Evolutionary conservation across 192 early-diverging fungal genomes (phyloP).

Genomic region (Coemansia asiatica): DNA sequence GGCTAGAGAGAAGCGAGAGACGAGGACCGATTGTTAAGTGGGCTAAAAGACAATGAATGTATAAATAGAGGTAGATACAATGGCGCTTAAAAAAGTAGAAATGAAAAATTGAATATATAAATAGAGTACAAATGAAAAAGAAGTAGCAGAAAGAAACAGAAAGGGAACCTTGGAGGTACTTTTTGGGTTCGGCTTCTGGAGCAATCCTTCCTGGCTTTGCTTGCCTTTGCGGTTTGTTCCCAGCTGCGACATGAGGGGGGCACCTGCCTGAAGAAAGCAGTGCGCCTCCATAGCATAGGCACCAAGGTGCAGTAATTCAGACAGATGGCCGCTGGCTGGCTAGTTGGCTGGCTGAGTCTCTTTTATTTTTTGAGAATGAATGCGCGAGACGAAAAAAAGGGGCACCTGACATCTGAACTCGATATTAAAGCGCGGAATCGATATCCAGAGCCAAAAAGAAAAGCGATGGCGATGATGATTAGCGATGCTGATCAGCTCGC

Average conservation of each 20-base stretch:
- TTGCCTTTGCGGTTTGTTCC: not conserved
- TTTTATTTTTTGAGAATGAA: not conserved
- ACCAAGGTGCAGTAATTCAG: not conserved
- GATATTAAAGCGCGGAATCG: not conserved
- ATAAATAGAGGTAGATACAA: too few relatives aligned
- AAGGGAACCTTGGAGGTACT: too few relatives aligned
- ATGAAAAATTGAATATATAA: too few relatives aligned
- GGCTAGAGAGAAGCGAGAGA: not conserved
- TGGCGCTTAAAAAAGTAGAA: too few relatives aligned
- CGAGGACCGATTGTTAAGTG: not conserved
- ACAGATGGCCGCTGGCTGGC: too few relatives aligned
- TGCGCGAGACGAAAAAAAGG: not conserved
- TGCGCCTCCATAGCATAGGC: not conserved
- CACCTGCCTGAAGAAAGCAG: not conserved
- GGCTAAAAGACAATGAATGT: not conserved
- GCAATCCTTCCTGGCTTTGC: not conserved
- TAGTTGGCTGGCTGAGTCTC: not conserved
- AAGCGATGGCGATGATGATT: not conserved
- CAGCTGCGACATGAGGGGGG: not conserved
- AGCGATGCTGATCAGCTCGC: not conserved
- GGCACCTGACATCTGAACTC: not conserved
- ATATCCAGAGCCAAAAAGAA: not conserved
- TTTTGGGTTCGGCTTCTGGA: not conserved
- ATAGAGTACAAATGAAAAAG: not conserved
- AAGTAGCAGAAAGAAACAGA: not conserved